phyloP scores from a whole-genome alignment of 345 rosid genomes.

The Eucalyptus sideroxylon region DNA sequence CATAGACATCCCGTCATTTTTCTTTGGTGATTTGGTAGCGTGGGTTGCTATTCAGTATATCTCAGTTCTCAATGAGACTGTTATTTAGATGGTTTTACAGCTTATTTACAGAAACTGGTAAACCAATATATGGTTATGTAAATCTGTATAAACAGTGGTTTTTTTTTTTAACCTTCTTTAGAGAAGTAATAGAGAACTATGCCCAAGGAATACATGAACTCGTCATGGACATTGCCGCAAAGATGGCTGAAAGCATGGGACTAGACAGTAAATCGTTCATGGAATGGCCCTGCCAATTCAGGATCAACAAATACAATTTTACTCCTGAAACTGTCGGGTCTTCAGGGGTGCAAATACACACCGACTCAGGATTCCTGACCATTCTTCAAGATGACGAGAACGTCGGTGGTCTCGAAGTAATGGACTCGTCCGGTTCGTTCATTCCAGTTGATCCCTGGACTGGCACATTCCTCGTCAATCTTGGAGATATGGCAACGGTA shows the following conservation, averaged over 20 bases:
- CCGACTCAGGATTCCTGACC: constrained; percentile 79
- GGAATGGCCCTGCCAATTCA: constrained; percentile 74
- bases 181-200: constrained; percentile 49
- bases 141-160: not conserved
- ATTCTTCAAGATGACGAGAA: constrained; percentile 85
- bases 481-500: constrained; percentile 71
- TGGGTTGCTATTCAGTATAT: not conserved
- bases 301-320: constrained; percentile 85
- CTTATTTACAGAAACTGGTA: not conserved
- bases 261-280: constrained; percentile 16
- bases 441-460: constrained; percentile 46
- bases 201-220: constrained; percentile 43
- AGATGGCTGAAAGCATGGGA: constrained; percentile 48
- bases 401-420: constrained; percentile 77
- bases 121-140: not conserved
- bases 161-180: not conserved
- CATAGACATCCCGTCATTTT: not conserved
- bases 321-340: constrained; percentile 56
- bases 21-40: not conserved
- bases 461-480: constrained; percentile 73
- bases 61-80: not conserved
- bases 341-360: constrained; percentile 74
- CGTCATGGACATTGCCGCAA: constrained; percentile 34
- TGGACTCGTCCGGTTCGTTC: constrained; percentile 43
- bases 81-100: not conserved